Base-by-base conservation (phyloP, 495 filamentous ascomycete genomes). In the Trichoderma parareesei region DNA sequence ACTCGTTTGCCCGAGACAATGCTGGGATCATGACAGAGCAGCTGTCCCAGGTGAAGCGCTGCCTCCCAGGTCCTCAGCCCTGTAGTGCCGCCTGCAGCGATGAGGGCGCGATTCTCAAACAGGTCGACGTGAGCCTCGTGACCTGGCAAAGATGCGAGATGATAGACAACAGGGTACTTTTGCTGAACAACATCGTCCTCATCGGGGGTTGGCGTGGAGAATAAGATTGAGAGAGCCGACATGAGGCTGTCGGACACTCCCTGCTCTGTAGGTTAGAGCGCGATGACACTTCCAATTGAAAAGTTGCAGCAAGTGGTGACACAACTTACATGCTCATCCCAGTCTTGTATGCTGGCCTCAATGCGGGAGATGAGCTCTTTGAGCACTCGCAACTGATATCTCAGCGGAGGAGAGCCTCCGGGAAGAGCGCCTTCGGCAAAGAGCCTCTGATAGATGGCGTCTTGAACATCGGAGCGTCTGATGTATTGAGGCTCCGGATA, bases 61-160 rank as follows among this genome's bases (percentile, higher is more conserved):
- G 93, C 93, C 76, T 97, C 93, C 93, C 93, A 98, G 5, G 93
- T 98, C 11, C 93, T 85, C 38, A 91, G 79, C 0, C 93, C 93
- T 0, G 93, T 97, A 3, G 90, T 96, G 4, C 90, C 91, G 6
- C 81, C 76, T 0, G 85, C 84, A 9, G 90, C 86, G 49, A 98
- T 85, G 1, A 97, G 72, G 38, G 82, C 81, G 4, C 88, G 85
- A 11, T 89, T 87, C 76, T 98, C 93, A 4, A 88, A 76, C 0
- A 91, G 71, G 10, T 79, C 88, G 65, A 89, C 76, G 5, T 74
- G 65, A 40, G 67, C 61, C 4, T 67, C 66, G 16, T 67, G 66
- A 40, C 18, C 18, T 0, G 43, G 46, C 3, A 38, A 10, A 13
- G 66, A 18, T 60, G 70, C 59, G 62, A 76, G 68, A 43, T 84